Evolutionary conservation across 2,329 filamentous ascomycete species (phyloP), one percentile per base, ranked within the genome.

Genomic region (Hypoxylon sp.): DNA sequence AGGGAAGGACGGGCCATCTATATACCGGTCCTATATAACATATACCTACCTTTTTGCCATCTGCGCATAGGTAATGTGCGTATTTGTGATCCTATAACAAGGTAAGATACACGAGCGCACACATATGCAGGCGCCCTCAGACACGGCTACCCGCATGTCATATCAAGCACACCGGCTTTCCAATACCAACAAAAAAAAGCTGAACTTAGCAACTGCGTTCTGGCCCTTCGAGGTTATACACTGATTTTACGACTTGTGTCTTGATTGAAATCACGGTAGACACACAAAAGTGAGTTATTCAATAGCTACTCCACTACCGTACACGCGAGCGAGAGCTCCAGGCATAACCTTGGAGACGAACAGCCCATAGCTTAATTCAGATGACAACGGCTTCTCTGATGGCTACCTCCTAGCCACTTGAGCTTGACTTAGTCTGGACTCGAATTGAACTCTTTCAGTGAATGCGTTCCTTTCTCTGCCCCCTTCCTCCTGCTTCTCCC

Each of bases 371-470:
- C 54, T 58, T 50, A 59, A 59, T 48, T 48, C 56, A 32, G 52
- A 34, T 32, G 49, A 49, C 46, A 55, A 56, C 43, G 53, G 48
- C 53, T 49, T 59, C 20, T 51, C 20, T 51, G 61, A 50, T 24
- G 30, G n/a, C 6, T 17, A n/a, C n/a, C n/a, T n/a, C n/a, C n/a
- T n/a, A n/a, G 22, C 43, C 20, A 46, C 41, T 46, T 28, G 43
- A n/a, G 24, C 20, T 28, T 44, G 17, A 17, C 19, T 17, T 46
- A 20, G 10, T 13, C 15, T 26, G 37, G 37, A 41, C n/a, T 41
- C 46, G 61, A 61, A 53, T 52, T 58, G 32, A 26, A 58, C 46
- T 61, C 62, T 50, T 50, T 59, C 56, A 65, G 52, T 59, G 62
- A 65, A 62, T 62, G 62, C 58, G 51, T 59, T 19, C 39, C 41